Base-by-base conservation (phyloP, 2,329 filamentous ascomycete species). In the Beauveria brongniartii region DNA sequence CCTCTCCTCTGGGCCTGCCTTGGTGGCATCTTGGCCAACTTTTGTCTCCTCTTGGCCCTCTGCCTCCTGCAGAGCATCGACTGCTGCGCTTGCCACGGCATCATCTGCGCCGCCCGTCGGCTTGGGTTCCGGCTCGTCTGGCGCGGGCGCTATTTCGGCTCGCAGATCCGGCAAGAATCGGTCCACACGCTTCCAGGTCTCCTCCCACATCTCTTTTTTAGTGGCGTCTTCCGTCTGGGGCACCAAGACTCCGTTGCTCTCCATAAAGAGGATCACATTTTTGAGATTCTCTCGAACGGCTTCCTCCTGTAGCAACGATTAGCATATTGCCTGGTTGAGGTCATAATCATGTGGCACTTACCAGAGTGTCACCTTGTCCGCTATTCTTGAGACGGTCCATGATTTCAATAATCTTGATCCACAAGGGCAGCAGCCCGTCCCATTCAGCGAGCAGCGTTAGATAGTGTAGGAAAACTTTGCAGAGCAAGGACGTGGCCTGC, bases 361-460 rank as follows among this genome's bases (percentile, higher is more conserved):
- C 90, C 71, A 96, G 76, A 68, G 88, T 93, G 69, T 96, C 92
- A 26, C 91, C 91, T 73, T 96, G 92, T 0, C 93, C 93, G 69
- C 90, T 94, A 69, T 97, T 96, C 87, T 97, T 95, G 65, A 99
- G 81, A 26, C 94, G 86, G 72, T 99, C 94, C 84, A 99, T 92
- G 59, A 97, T 90, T 67, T 92, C 91, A 65, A 97, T 83, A 60
- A 97, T 96, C 72, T 88, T 88, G 51, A 94, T 77, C 94, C 94
- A 99, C 12, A 97, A 80, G 70, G 94, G 90, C 44, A 96, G 77
- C 85, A 97, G 91, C 22, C 91, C 91, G 24, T 92, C 89, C 84
- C 91, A 92, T 66, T 91, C 87, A 5, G 88, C 89, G 30, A 97
- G 80, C 43, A 93, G 79, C 2, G 93, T 90, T 3, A 97, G 80